These are phyloP conservation scores for Populus trichocarpa DNA, from an alignment of 441 rosid genomes.

Conservation along the genomic window DNA sequence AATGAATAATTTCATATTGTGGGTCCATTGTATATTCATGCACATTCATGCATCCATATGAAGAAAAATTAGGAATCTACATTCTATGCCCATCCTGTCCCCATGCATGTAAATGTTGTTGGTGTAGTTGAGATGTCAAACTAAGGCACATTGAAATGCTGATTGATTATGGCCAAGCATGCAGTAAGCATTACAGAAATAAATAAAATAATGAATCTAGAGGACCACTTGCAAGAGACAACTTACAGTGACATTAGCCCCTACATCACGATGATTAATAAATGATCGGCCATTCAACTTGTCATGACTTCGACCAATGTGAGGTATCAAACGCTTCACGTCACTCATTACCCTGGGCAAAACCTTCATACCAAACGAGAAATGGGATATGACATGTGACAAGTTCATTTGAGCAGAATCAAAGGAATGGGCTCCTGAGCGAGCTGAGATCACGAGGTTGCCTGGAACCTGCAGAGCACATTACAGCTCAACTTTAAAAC, in stretches of 20 bases:
- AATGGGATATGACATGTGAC: constrained; percentile 88
- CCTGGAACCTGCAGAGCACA: constrained; percentile 81
- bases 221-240: constrained; percentile 8
- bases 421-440: constrained; percentile 87
- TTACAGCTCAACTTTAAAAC: constrained; percentile 1
- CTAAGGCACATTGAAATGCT: background rate
- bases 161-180: background rate
- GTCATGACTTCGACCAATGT: constrained; percentile 83
- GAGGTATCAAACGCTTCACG: constrained; percentile 64
- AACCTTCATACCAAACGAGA: constrained; percentile 78
- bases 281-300: constrained; percentile 75
- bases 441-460: constrained; percentile 82
- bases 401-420: constrained; percentile 89
- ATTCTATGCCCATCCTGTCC: constrained; percentile 2
- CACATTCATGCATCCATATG: background rate
- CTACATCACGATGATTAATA: constrained; percentile 67
- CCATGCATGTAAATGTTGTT: background rate
- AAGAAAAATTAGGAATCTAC: background rate
- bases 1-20: background rate
- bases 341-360: constrained; percentile 57
- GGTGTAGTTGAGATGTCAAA: background rate
- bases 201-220: constrained; percentile 3
- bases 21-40: background rate
- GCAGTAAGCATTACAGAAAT: background rate
- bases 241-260: constrained; percentile 98